Percentiles rank a stretch among this genome's conserved stretches.
Conservation (phyloP, 768 basidiomycete genomes). For the Hygrocybe coccinea region DNA sequence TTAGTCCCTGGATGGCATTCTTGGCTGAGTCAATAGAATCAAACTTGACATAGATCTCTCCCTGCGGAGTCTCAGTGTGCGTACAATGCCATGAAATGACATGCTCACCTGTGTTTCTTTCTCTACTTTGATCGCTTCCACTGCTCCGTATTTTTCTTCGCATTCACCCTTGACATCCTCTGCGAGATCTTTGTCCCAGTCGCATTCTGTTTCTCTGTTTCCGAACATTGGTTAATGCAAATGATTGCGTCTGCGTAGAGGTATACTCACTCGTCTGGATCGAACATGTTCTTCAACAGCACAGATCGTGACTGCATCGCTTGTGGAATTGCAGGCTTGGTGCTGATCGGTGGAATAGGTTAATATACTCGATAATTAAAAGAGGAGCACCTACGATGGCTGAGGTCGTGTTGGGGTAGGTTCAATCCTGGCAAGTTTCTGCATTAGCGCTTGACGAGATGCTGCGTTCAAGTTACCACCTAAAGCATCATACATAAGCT, state of each 20-base stretch:
- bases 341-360: constrained; percentile 37
- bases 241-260: constrained; percentile 1
- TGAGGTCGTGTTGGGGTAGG: constrained; percentile 51
- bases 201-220: constrained; percentile 83
- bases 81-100: neutral
- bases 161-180: constrained; percentile 96
- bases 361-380: neutral
- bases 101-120: constrained; percentile 79
- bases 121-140: constrained; percentile 86
- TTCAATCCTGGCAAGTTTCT: constrained; percentile 97
- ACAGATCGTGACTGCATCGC: constrained; percentile 87
- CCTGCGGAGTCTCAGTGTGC: constrained; percentile 43
- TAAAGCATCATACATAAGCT: constrained; percentile 28
- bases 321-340: constrained; percentile 75
- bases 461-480: constrained; percentile 98
- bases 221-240: constrained; percentile 2
- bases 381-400: constrained; percentile 48
- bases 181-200: constrained; percentile 95
- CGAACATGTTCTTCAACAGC: constrained; percentile 91
- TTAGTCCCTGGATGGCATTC: constrained; percentile 82
- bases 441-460: constrained; percentile 99
- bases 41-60: constrained; percentile 97
- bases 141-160: constrained; percentile 83
- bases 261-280: constrained; percentile 84
- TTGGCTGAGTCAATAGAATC: constrained; percentile 71